Percentiles rank a stretch among this genome's conserved stretches.
phyloP scores from a whole-genome alignment of 2,329 filamentous ascomycete genomes.

The Xylariaceae sp. region DNA sequence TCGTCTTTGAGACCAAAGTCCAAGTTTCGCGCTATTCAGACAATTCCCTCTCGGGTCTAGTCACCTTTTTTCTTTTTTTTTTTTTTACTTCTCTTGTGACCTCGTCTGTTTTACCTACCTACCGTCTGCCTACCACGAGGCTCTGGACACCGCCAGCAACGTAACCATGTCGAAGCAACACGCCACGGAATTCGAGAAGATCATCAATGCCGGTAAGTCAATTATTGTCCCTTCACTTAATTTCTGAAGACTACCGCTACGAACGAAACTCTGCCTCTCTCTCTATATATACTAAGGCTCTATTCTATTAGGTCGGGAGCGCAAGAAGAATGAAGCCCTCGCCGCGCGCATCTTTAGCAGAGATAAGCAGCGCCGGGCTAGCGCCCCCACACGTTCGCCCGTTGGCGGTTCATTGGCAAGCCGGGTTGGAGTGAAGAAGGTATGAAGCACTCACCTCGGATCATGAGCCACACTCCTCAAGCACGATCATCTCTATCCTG shows the following conservation, averaged over 20 bases:
- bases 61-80: too few species aligned
- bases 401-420: conserved; percentile 65
- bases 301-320: conserved; percentile 57
- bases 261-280: neutral
- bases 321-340: conserved; percentile 72
- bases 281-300: conserved; percentile 2
- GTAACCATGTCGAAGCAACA: conserved; percentile 45
- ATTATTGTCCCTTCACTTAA: neutral
- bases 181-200: conserved; percentile 56
- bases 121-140: conserved; percentile 4
- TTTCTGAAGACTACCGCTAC: neutral
- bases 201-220: conserved; percentile 54
- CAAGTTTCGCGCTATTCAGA: too few species aligned
- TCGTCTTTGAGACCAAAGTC: too few species aligned
- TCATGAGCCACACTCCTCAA: neutral
- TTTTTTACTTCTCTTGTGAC: too few species aligned
- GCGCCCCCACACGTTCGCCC: conserved; percentile 54
- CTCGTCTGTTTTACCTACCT: conserved; percentile 1
- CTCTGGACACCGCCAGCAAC: neutral
- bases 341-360: conserved; percentile 71
- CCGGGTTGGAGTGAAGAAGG: conserved; percentile 74
- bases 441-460: conserved; percentile 37
- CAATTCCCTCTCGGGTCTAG: neutral
- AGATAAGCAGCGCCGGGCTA: conserved; percentile 58
- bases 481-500: conserved; percentile 5